phyloP scores from a whole-genome alignment of 768 basidiomycete genomes.

The Boletus fagicola region DNA sequence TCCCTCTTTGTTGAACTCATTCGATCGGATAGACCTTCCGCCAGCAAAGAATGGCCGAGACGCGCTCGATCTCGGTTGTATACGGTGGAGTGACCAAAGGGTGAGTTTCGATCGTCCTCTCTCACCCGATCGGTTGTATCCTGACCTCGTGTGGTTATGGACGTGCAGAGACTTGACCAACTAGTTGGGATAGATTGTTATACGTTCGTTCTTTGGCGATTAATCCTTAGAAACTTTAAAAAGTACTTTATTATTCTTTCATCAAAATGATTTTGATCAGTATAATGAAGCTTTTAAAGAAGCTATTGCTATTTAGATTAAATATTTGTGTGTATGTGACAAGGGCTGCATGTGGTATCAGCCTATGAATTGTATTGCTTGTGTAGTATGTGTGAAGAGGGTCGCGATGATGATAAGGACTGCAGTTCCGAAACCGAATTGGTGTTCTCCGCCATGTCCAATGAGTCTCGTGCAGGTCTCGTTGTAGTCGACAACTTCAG shows the following conservation, averaged over 20 bases:
- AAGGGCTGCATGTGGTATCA: background rate
- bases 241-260: no score
- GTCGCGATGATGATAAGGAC: background rate
- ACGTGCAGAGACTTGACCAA: background rate
- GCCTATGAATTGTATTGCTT: background rate
- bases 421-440: no score
- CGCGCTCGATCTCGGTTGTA: conserved; percentile 43
- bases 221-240: no score
- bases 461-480: conserved; percentile 19
- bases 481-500: conserved; percentile 37
- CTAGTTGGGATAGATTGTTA: background rate
- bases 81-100: conserved; percentile 50
- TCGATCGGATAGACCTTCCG: conserved; percentile 58
- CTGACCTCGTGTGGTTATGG: background rate
- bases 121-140: background rate
- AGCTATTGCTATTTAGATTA: no score
- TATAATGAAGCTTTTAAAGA: no score
- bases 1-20: background rate
- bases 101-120: conserved; percentile 14
- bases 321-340: background rate
- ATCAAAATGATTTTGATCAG: no score
- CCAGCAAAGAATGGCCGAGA: conserved; percentile 70
- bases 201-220: conserved; percentile 9
- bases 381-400: background rate
- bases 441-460: conserved; percentile 7